A percentile compares a stretch with the other conserved stretches of the same genome.
Conservation (phyloP, 768 basidiomycete species). For the Tulasnella sp. region DNA sequence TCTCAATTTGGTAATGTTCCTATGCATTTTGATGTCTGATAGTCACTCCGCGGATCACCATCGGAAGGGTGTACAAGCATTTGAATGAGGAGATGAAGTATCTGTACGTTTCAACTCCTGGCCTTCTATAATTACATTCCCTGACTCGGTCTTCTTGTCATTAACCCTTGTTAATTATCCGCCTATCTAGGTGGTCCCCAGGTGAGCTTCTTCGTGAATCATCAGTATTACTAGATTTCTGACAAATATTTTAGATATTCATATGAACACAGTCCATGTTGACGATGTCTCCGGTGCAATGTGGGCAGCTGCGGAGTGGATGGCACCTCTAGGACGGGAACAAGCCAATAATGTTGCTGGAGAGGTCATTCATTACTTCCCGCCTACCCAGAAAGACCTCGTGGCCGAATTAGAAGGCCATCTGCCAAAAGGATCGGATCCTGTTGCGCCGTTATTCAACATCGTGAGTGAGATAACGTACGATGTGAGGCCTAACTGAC, state of each 20-base stretch:
- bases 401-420: constrained; percentile 47
- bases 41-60: constrained; percentile 61
- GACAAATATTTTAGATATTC: constrained; percentile 18
- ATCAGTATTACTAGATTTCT: background rate
- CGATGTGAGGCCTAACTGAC: background rate
- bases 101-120: constrained; percentile 36
- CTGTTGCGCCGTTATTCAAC: constrained; percentile 71
- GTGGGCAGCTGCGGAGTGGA: constrained; percentile 72
- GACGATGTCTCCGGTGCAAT: constrained; percentile 66
- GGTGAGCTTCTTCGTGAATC: constrained; percentile 49
- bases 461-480: constrained; percentile 34
- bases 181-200: constrained; percentile 51
- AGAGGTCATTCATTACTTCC: constrained; percentile 46
- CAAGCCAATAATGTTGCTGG: constrained; percentile 55
- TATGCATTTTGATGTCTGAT: background rate
- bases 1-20: background rate
- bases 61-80: constrained; percentile 69
- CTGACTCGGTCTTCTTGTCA: constrained; percentile 5
- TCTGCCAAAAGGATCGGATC: constrained; percentile 40
- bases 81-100: constrained; percentile 77
- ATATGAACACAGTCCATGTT: constrained; percentile 53
- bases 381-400: constrained; percentile 58
- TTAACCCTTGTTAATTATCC: background rate
- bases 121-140: background rate
- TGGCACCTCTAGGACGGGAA: constrained; percentile 45